Conservation (phyloP, 2,329 filamentous ascomycete species). For the Fusarium gaditjirri region DNA sequence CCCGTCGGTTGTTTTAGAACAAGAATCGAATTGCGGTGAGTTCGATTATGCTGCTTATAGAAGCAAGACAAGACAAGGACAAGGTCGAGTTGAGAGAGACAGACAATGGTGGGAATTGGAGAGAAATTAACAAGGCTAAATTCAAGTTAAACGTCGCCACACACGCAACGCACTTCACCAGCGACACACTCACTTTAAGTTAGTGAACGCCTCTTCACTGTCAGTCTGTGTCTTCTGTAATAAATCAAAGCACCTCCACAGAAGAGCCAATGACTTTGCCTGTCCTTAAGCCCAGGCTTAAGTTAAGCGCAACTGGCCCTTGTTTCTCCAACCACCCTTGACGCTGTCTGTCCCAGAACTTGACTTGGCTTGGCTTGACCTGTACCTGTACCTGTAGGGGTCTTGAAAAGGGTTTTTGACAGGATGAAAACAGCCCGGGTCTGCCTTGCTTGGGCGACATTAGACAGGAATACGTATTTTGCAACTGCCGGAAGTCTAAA, state of each 20-base stretch:
- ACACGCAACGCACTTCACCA: constrained; percentile 12
- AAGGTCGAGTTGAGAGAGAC: not conserved
- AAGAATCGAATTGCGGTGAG: constrained; percentile 37
- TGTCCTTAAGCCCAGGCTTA: constrained; percentile 29
- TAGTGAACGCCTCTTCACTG: not conserved
- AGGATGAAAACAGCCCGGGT: constrained; percentile 11
- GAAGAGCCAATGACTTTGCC: constrained; percentile 9
- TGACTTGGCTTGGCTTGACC: not conserved
- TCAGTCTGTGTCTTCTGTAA: not conserved
- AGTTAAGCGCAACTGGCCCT: constrained; percentile 29
- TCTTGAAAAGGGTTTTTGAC: not conserved
- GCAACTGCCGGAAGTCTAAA: constrained; percentile 24
- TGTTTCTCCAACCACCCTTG: constrained; percentile 33
- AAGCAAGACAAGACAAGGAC: not conserved
- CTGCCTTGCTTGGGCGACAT: constrained; percentile 12
- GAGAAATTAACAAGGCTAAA: constrained; percentile 11
- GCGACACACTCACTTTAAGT: not conserved
- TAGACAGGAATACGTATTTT: constrained; percentile 7
- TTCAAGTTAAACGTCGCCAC: constrained; percentile 24
- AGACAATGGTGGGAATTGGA: not conserved
- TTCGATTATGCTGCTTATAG: not conserved
- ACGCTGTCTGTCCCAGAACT: constrained; percentile 17
- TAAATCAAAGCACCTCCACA: constrained; percentile 6
- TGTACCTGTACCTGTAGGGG: constrained; percentile 7
- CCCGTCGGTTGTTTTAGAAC: constrained; percentile 23